Evolutionary conservation across 2,329 filamentous ascomycete species (phyloP), one percentile per base, ranked within the genome.

Genomic region (Didymosphaeria variabile): DNA sequence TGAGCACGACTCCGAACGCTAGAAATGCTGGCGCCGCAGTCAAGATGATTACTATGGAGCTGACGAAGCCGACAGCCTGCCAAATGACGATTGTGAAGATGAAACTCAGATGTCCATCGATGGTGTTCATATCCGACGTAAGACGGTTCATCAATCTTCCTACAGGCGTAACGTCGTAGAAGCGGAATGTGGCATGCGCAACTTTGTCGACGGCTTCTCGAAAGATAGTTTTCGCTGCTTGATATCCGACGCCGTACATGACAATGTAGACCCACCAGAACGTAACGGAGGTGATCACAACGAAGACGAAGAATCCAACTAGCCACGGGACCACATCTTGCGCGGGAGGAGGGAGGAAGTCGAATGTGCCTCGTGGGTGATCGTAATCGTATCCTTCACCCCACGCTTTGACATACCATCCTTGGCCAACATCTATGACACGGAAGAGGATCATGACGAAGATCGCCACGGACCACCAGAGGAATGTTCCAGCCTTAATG

Each of bases 121-220:
- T 86, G 53, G 92, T 94, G 31, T 91, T 91, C 79, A 97, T 95
- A 71, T 97, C 93, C 1, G 92, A 92, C 0, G 93, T 97, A 62
- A 97, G 84, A 8, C 94, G 87, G 75, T 97, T 97, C 91, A 97
- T 97, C 63, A 97, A 82, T 50, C 94, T 88, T 0, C 94, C 94
- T 0, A 96, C 89, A 0, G 94, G 94, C 0, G 94, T 97, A 4
- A 92, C 88, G 73, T 97, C 94, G 79, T 97, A 95, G 77, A 94
- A 97, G 1, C 93, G 88, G 79, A 97, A 97, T 0, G 90, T 94
- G 0, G 93, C 91, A 69, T 88, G 87, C 72, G 90, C 90, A 53
- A 97, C 91, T 55, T 86, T 87, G 1, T 85, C 80, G 79, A 97
- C 87, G 21, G 92, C 91, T 42, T 87, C 84, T 62, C 82, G 83